A percentile compares a stretch with the other conserved stretches of the same genome.
phyloP scores from a whole-genome alignment of 768 basidiomycete genomes.

The Cantharellus cinnabarinus region DNA sequence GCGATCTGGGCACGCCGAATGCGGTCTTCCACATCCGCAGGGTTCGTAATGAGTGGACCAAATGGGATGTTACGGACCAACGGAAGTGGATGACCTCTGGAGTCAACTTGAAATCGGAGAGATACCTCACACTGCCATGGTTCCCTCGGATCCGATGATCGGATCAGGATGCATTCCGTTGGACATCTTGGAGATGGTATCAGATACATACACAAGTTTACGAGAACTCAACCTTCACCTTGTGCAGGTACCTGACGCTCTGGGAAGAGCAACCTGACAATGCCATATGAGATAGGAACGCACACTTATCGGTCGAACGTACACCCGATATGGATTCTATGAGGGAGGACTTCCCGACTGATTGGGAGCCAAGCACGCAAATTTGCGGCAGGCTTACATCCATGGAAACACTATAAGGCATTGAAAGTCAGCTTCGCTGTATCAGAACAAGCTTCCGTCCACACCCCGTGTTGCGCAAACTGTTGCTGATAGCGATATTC shows the following conservation, averaged over 20 bases:
- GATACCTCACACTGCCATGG: slow-evolving; percentile 19
- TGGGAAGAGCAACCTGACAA: slow-evolving; percentile 36
- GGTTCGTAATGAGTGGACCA: slow-evolving; percentile 4
- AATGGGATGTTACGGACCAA: slow-evolving; percentile 10
- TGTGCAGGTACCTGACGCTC: slow-evolving; percentile 58
- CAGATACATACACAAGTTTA: too few relatives aligned
- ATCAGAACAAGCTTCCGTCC: too few relatives aligned
- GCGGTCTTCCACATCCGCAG: slow-evolving; percentile 8
- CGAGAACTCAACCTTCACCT: slow-evolving; percentile 22
- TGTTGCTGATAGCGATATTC: too few relatives aligned
- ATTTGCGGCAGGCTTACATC: slow-evolving; percentile 59
- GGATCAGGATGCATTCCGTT: slow-evolving; percentile 19
- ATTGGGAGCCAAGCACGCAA: slow-evolving; percentile 51
- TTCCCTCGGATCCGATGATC: not conserved
- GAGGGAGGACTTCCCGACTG: slow-evolving; percentile 55
- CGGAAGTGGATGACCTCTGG: slow-evolving; percentile 1
- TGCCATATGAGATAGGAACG: not conserved
- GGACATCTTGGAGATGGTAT: slow-evolving; percentile 16
- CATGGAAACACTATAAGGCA: not conserved
- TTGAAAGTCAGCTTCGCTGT: too few relatives aligned
- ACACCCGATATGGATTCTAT: slow-evolving; percentile 46
- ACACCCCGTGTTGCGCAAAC: too few relatives aligned
- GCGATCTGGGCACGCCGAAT: slow-evolving; percentile 11
- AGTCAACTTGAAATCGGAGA: slow-evolving; percentile 16
- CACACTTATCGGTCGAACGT: not conserved